Percentiles rank a stretch among this genome's conserved stretches.
These are phyloP conservation scores for Cryphonectria naterciae DNA, from an alignment of 2,329 filamentous ascomycete species.

Conservation along the genomic window DNA sequence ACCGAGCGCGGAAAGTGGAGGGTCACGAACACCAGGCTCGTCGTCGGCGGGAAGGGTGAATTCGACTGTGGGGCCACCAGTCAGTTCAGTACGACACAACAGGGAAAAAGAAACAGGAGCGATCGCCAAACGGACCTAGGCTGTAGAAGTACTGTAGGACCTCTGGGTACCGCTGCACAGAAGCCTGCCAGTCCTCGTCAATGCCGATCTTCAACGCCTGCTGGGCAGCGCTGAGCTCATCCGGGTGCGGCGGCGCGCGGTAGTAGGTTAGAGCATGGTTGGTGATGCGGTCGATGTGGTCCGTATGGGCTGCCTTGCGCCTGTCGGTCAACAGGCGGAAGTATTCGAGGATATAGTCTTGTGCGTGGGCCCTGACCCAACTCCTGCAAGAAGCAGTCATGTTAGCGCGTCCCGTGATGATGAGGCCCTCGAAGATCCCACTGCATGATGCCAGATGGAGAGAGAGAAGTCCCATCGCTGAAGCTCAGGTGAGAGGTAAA, in stretches of 20 bases:
- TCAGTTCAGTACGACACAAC: neutral
- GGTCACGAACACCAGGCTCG: conserved; percentile 62
- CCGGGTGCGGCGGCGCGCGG: conserved; percentile 60
- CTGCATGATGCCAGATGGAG: neutral
- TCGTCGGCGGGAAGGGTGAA: conserved; percentile 67
- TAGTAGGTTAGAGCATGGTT: conserved; percentile 62
- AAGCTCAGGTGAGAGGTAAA: neutral
- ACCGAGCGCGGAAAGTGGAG: conserved; percentile 59
- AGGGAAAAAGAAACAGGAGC: neutral
- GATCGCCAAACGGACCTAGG: conserved; percentile 41
- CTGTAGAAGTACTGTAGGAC: conserved; percentile 82
- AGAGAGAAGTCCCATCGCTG: neutral
- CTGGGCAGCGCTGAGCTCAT: conserved; percentile 67
- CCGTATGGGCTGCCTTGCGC: conserved; percentile 60
- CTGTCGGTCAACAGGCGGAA: conserved; percentile 65
- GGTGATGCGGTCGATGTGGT: conserved; percentile 60
- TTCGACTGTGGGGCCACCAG: conserved; percentile 49
- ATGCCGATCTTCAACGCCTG: conserved; percentile 71
- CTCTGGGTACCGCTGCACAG: conserved; percentile 77
- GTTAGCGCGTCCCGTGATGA: conserved; percentile 9
- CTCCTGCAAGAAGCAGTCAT: conserved; percentile 44
- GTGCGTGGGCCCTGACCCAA: conserved; percentile 68
- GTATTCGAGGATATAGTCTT: conserved; percentile 70
- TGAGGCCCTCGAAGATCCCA: neutral
- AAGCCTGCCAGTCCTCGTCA: conserved; percentile 77